Percentiles rank a stretch among this genome's conserved stretches.
phyloP scores from a whole-genome alignment of 1,139 yeast species.

The Trichomonascaceae sp. region DNA sequence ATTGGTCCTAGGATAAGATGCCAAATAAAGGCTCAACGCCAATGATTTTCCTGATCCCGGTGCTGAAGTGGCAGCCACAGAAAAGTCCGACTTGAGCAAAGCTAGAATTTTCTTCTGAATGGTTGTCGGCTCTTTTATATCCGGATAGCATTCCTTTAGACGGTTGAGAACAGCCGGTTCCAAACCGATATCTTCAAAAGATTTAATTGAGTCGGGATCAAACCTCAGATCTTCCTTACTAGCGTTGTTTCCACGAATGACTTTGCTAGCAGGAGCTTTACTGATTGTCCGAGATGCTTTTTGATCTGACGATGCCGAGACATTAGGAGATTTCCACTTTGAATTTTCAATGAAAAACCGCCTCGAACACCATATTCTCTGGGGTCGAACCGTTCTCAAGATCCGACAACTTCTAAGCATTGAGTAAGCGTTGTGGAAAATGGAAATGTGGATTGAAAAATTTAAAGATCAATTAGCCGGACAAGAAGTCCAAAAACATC shows the following conservation, averaged over 20 bases:
- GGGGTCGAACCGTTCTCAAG: not conserved
- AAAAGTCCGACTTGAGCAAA: slow-evolving; percentile 26
- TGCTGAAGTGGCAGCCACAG: slow-evolving; percentile 24
- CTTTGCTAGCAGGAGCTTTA: not conserved
- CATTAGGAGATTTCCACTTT: not conserved
- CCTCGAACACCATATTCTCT: not conserved
- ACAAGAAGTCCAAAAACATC: not conserved
- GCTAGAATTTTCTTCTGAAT: slow-evolving; percentile 30
- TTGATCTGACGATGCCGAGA: not conserved
- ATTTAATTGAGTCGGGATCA: slow-evolving; percentile 21
- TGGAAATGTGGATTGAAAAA: not conserved
- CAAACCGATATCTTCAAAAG: slow-evolving; percentile 21
- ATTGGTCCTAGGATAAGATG: slow-evolving; percentile 13
- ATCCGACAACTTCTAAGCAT: not conserved
- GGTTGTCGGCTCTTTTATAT: slow-evolving; percentile 21
- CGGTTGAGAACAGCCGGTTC: slow-evolving; percentile 11
- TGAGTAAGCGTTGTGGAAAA: not conserved
- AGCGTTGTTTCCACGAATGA: not conserved
- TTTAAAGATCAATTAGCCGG: not conserved
- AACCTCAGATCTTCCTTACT: slow-evolving; percentile 11
- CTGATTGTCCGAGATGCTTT: not conserved
- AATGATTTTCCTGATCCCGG: slow-evolving; percentile 29
- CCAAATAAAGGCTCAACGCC: slow-evolving; percentile 23
- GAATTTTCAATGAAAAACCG: not conserved
- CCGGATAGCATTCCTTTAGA: slow-evolving; percentile 13